Conservation (phyloP, 1,284 basidiomycete species). For the Cutaneotrichosporon sp. region DNA sequence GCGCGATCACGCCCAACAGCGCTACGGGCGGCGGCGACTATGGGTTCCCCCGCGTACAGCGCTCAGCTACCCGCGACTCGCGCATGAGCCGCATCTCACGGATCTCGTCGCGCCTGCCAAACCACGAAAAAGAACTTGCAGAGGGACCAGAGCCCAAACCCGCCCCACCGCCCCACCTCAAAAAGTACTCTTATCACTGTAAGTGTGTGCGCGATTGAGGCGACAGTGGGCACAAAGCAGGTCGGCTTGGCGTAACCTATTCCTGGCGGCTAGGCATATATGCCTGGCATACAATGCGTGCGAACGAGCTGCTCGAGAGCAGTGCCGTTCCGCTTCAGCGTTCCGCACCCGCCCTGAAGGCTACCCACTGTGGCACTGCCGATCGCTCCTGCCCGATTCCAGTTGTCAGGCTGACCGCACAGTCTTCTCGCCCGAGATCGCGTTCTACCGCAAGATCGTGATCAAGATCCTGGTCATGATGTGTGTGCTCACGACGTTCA, state of each 20-base stretch:
- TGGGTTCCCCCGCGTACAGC: background rate
- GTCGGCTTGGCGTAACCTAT: too few relatives aligned
- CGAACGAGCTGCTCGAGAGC: background rate
- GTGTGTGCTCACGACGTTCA: conserved; percentile 28
- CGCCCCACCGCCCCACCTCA: conserved; percentile 8
- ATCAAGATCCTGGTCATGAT: conserved; percentile 34
- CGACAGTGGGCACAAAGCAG: too few relatives aligned
- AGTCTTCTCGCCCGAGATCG: conserved; percentile 36
- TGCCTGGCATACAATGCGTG: background rate
- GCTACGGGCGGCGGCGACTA: too few relatives aligned
- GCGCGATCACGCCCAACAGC: background rate
- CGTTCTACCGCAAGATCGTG: conserved; percentile 28
- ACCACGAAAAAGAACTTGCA: conserved; percentile 5
- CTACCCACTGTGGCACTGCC: too few relatives aligned
- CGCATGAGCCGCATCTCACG: background rate
- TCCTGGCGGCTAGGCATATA: background rate
- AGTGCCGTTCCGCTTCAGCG: background rate
- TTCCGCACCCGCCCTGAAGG: too few relatives aligned
- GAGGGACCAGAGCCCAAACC: background rate
- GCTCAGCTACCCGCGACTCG: background rate
- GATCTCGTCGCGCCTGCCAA: background rate
- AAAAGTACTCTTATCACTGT: conserved; percentile 24
- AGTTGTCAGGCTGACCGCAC: background rate
- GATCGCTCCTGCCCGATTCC: background rate
- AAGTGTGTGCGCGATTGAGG: too few relatives aligned